Conservation (phyloP, 306 rosid species). For the Fragaria ananassa region DNA sequence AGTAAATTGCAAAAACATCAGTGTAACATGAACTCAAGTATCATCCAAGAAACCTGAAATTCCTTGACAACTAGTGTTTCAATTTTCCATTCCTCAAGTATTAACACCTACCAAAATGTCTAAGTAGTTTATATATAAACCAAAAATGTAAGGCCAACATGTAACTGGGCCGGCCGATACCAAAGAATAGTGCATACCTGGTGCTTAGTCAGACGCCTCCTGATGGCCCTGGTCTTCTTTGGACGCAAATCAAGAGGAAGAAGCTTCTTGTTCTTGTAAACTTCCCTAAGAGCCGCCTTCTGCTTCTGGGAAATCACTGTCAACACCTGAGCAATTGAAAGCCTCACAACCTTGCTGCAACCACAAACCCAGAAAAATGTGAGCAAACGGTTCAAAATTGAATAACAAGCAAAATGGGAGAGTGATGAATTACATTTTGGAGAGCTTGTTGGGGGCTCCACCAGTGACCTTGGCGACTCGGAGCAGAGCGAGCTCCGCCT, state of each 20-base stretch:
- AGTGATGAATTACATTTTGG: conserved; percentile 35
- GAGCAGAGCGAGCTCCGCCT: conserved; percentile 55
- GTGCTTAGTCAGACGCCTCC: conserved; percentile 67
- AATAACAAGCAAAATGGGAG: not conserved
- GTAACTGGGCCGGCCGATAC: too few relatives aligned
- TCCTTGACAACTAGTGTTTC: not conserved
- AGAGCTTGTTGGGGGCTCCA: conserved; percentile 54
- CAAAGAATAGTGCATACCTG: conserved; percentile 34
- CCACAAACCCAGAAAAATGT: not conserved
- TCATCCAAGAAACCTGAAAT: not conserved
- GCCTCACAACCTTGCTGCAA: conserved; percentile 64
- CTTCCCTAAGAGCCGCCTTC: conserved; percentile 56
- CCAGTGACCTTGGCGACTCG: conserved; percentile 57
- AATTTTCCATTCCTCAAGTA: not conserved
- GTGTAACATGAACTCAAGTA: not conserved
- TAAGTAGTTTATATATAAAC: not conserved
- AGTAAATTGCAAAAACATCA: too few relatives aligned
- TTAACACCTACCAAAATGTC: not conserved
- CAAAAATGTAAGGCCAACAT: not conserved
- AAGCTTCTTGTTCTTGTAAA: conserved; percentile 57
- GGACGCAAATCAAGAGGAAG: conserved; percentile 66
- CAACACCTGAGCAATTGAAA: conserved; percentile 55
- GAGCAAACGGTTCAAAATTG: not conserved
- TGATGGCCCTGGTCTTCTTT: conserved; percentile 63
- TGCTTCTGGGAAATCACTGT: conserved; percentile 68